phyloP scores from a whole-genome alignment of 805 yeast genomes.

The Wickerhamomyces strasburgensis region DNA sequence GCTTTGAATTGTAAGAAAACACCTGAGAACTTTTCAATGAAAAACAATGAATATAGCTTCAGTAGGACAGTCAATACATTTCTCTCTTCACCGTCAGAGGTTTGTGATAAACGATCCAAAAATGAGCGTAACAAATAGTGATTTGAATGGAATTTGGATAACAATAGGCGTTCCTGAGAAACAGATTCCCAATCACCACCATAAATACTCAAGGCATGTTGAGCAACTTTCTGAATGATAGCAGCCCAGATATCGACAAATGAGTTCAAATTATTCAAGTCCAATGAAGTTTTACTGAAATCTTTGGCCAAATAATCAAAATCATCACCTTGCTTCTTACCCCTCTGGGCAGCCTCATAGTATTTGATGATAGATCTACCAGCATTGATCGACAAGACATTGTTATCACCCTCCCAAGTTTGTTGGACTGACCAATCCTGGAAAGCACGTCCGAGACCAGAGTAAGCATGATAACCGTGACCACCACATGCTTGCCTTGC shows the following conservation, averaged over 20 bases:
- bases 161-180: conserved; percentile 33
- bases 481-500: conserved; percentile 95
- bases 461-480: conserved; percentile 91
- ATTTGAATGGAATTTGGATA: conserved; percentile 38
- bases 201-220: conserved; percentile 27
- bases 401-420: conserved; percentile 98
- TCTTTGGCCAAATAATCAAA: conserved; percentile 28
- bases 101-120: conserved; percentile 23
- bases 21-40: conserved; percentile 67
- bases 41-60: conserved; percentile 57
- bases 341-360: conserved; percentile 33
- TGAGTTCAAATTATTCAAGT: conserved; percentile 16
- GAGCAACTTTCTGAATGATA: conserved; percentile 29
- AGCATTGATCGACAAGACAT: conserved; percentile 73
- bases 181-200: conserved; percentile 31
- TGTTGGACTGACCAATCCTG: conserved; percentile 97
- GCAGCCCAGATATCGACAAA: conserved; percentile 30
- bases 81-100: conserved; percentile 32
- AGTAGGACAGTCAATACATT: conserved; percentile 50
- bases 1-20: conserved; percentile 63
- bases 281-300: conserved; percentile 22
- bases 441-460: conserved; percentile 85
- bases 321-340: conserved; percentile 28
- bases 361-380: conserved; percentile 63
- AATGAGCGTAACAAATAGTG: conserved; percentile 32